Conservation (phyloP, 2,329 filamentous ascomycete genomes). For the Helotiales sp. region DNA sequence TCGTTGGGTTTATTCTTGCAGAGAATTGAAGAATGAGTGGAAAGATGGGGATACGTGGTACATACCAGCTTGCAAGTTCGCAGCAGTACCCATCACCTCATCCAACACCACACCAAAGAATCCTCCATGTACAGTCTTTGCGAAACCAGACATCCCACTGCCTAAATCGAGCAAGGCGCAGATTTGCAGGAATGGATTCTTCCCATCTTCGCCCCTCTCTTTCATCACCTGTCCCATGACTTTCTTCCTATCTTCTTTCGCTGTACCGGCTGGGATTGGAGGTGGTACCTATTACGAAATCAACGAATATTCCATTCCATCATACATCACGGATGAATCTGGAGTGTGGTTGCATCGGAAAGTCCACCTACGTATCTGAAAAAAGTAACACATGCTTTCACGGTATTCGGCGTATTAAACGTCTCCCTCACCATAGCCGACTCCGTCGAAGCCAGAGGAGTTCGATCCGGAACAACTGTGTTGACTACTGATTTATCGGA, state of each 20-base stretch:
- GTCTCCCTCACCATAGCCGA: slow-evolving; percentile 31
- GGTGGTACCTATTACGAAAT: too few relatives aligned
- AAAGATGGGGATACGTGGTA: neutral
- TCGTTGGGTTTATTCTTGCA: too few relatives aligned
- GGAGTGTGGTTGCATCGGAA: too few relatives aligned
- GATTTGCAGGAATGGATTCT: slow-evolving; percentile 32
- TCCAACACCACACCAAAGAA: slow-evolving; percentile 33
- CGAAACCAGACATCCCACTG: slow-evolving; percentile 28
- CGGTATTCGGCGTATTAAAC: slow-evolving; percentile 29
- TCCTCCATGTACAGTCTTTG: slow-evolving; percentile 33
- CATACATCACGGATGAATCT: too few relatives aligned
- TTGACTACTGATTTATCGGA: slow-evolving; percentile 23
- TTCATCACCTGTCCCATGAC: neutral
- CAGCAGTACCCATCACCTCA: slow-evolving; percentile 36
- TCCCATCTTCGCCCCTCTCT: slow-evolving; percentile 10
- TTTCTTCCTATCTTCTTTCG: too few relatives aligned
- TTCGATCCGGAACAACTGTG: slow-evolving; percentile 29
- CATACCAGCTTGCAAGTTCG: slow-evolving; percentile 30
- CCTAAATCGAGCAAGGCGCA: slow-evolving; percentile 31
- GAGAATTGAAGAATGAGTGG: neutral
- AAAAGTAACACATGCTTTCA: slow-evolving; percentile 31
- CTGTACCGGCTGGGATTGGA: too few relatives aligned
- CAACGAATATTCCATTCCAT: too few relatives aligned
- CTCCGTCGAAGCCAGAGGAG: slow-evolving; percentile 29
- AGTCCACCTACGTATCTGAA: too few relatives aligned